Percentiles rank a stretch among this genome's conserved stretches.
Evolutionary conservation across 305 asterid species (phyloP).

Genomic region (Fraxinus baroniana): DNA sequence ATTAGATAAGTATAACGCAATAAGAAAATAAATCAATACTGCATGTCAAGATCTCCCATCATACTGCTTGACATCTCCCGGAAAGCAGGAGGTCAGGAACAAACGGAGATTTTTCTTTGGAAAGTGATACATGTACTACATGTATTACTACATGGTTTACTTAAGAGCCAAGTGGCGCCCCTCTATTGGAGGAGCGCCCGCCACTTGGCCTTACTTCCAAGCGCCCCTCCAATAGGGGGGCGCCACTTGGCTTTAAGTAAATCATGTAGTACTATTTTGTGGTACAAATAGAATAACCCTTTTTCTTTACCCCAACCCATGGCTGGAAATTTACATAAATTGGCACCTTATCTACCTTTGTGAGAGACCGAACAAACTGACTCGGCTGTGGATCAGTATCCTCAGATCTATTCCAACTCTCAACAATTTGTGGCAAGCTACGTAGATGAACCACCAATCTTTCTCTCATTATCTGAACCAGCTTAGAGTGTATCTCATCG

Average conservation of each 20-base stretch:
- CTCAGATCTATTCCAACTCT: conserved; percentile 83
- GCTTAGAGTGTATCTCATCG: conserved; percentile 94
- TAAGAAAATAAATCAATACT: neutral
- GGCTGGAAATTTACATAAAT: neutral
- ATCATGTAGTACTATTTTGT: too few species aligned
- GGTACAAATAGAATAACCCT: too few species aligned
- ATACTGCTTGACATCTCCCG: neutral
- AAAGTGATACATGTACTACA: too few species aligned
- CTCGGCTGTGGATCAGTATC: conserved; percentile 83
- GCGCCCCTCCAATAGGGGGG: too few species aligned
- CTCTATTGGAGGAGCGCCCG: too few species aligned
- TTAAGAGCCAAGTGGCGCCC: too few species aligned
- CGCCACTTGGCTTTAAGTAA: too few species aligned
- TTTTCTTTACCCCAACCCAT: neutral
- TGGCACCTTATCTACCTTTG: conserved; percentile 55
- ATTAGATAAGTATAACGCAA: neutral
- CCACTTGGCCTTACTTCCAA: too few species aligned
- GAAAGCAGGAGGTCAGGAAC: neutral
- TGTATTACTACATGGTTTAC: too few species aligned
- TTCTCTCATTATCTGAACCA: conserved; percentile 98
- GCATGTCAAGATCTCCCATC: neutral
- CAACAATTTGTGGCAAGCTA: conserved; percentile 84
- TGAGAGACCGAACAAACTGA: conserved; percentile 83
- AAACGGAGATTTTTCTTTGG: neutral
- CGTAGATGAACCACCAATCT: conserved; percentile 82